Evolutionary conservation across 345 rosid species (phyloP), one percentile per base, ranked within the genome.

Genomic region (Geranium brycei): DNA sequence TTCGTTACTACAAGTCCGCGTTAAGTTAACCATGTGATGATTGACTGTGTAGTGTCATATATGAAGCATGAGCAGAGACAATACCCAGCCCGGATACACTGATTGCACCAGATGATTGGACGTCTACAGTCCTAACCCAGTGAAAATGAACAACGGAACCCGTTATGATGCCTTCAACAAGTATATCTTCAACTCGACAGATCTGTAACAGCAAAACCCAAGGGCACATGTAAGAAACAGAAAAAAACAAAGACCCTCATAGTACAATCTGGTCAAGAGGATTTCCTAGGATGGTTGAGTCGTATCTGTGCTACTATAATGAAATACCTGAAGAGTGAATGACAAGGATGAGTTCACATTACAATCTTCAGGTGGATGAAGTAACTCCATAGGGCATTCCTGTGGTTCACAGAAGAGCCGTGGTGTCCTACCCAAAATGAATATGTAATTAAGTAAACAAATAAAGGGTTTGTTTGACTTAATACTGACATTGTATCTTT

Each of bases 331-430:
- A 71, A 91, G 88, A 68, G 96, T 91, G 77, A 91, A 91, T 63
- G 97, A 58, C 75, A 91, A 76, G 8, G 97, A 88, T 40, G 97
- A 80, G 75, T 91, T 91, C 79, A 88, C 87, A 66, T 86, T 91
- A 72, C 97, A 91, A 73, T 91, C 97, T 72, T 91, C 97, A 16
- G 91, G 97, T 2, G 97, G 97, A 72, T 88, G 96, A 68, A 85
- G 71, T 62, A 91, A 71, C 64, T 91, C 97, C 68, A 76, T 76
- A 8, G 97, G 97, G 70, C 97, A 91, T 70, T 85, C 88, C 71
- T 81, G 77, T 28, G 62, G 79, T 63, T 85, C 95, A 74, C 97
- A 91, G 69, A 82, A 80, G 64, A 88, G 91, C 78, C 66, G 72
- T 31, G 96, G 93, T 40, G 75, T 76, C 79, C 97, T 91, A 71